A percentile compares a stretch with the other conserved stretches of the same genome.
Evolutionary conservation across 176 grass and related monocot genomes (phyloP).

Genomic region (Canna indica): DNA sequence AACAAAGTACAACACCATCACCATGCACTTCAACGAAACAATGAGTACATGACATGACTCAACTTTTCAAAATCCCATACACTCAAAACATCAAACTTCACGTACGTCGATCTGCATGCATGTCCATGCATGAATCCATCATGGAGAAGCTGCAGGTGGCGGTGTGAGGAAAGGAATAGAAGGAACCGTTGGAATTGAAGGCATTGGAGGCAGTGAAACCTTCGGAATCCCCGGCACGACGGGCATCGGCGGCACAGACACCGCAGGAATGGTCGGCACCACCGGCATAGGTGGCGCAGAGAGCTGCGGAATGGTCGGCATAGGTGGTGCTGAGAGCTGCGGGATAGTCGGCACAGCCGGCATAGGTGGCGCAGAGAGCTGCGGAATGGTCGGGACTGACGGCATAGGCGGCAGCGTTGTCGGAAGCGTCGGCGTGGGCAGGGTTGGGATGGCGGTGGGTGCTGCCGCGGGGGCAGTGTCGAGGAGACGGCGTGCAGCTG

Average conservation of each 20-base stretch:
- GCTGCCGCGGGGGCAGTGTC: background rate
- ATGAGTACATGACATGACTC: too few relatives aligned
- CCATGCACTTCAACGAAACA: too few relatives aligned
- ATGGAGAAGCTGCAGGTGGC: conserved; percentile 13
- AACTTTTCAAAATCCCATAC: too few relatives aligned
- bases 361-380: conserved; percentile 9
- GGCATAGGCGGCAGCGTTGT: conserved; percentile 26
- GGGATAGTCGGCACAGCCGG: background rate
- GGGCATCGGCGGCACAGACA: conserved; percentile 6
- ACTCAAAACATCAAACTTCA: too few relatives aligned
- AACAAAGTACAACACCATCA: too few relatives aligned
- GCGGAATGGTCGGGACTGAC: conserved; percentile 8
- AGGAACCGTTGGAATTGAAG: conserved; percentile 11
- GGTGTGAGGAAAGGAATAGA: conserved; percentile 16
- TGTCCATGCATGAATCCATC: too few relatives aligned
- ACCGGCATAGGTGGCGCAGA: background rate
- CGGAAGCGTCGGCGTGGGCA: conserved; percentile 8
- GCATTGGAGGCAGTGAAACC: conserved; percentile 28
- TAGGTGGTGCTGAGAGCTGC: background rate
- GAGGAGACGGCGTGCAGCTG: conserved; percentile 29
- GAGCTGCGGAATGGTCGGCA: background rate
- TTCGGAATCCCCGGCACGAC: conserved; percentile 14
- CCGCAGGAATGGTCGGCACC: conserved; percentile 4
- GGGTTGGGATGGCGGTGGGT: background rate
- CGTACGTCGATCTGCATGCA: background rate